Percentiles rank a stretch among this genome's conserved stretches.
These are phyloP conservation scores for Lolium rigidum DNA, from an alignment of 176 grass and related monocot species.

Conservation along the genomic window DNA sequence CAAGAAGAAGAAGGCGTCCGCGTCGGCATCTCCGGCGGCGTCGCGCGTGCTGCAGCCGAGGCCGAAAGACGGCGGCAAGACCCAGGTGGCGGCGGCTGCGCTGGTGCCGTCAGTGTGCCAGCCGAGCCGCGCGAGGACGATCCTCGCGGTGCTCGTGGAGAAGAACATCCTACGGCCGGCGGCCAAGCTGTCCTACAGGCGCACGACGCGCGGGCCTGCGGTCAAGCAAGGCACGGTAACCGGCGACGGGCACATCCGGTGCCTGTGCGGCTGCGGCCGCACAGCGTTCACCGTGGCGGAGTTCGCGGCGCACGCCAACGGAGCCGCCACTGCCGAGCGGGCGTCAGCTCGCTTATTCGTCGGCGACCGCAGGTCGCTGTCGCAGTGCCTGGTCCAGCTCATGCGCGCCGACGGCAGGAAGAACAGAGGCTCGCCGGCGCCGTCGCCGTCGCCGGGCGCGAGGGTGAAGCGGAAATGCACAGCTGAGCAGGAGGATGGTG, in stretches of 20 bases:
- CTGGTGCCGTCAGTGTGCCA: slow-evolving; percentile 4
- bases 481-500: slow-evolving; percentile 19
- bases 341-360: slow-evolving; percentile 46
- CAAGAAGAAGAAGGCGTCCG: neutral
- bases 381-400: slow-evolving; percentile 55
- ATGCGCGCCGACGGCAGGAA: slow-evolving; percentile 25
- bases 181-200: slow-evolving; percentile 51
- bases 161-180: slow-evolving; percentile 45
- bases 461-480: slow-evolving; percentile 43
- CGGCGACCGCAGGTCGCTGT: slow-evolving; percentile 59
- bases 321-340: neutral
- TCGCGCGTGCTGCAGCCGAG: slow-evolving; percentile 27
- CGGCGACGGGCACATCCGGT: slow-evolving; percentile 41
- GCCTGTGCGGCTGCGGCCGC: slow-evolving; percentile 61
- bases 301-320: slow-evolving; percentile 59
- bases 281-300: slow-evolving; percentile 42
- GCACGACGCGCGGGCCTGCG: neutral
- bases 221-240: slow-evolving; percentile 50
- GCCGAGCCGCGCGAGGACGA: slow-evolving; percentile 39
- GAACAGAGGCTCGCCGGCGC: neutral
- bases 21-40: neutral
- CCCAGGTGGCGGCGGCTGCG: neutral
- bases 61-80: neutral
- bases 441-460: neutral
- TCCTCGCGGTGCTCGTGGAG: slow-evolving; percentile 59